Base-by-base conservation (phyloP, 2,329 filamentous ascomycete species). In the Alternaria rosae region DNA sequence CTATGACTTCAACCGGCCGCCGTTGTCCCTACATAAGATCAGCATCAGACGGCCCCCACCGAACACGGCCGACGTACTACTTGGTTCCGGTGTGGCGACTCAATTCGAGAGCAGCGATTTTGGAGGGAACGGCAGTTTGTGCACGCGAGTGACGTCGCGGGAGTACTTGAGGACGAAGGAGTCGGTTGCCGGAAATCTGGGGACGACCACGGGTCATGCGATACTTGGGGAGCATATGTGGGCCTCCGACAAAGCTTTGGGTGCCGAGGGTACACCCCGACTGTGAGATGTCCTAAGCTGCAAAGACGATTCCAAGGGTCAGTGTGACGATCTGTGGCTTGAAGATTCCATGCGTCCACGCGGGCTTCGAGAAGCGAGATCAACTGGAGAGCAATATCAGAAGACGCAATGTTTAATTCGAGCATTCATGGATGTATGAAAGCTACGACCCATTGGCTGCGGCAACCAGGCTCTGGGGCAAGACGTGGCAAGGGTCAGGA, bases 341-440 rank as follows among this genome's bases (percentile, higher is more conserved):
- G 75, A 72, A 65, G 62, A 64, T 77, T 78, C 76, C 72, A 78
- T 77, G 76, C 75, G 67, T 75, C 69, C 69, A 74, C 69, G 70
- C 67, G 69, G 70, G 70, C 73, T 77, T 77, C 76, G 72, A 78
- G 75, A 79, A 79, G 76, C 74, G 74, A 77, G 70, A 74, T 74
- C 73, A 75, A 60, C 64, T 71, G 56, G 70, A 66, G 62, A 59
- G 58, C 69, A 77, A 76, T 75, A 72, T 72, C 68, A 67, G 62
- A 70, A 69, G 61, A 67, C 70, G 74, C 72, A 64, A 68, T 70
- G 65, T 71, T 61, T 75, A 73, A 74, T 74, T 72, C 67, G 59
- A 68, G 43, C 48, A 59, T 32, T 45, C 70, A 61, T 64, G 62
- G 64, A 65, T 63, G 68, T 65, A 55, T 64, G 57, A 52, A 54